Evolutionary conservation across 1,139 yeast species (phyloP).

Genomic region (Hemisphaericaspora lyxosophila): DNA sequence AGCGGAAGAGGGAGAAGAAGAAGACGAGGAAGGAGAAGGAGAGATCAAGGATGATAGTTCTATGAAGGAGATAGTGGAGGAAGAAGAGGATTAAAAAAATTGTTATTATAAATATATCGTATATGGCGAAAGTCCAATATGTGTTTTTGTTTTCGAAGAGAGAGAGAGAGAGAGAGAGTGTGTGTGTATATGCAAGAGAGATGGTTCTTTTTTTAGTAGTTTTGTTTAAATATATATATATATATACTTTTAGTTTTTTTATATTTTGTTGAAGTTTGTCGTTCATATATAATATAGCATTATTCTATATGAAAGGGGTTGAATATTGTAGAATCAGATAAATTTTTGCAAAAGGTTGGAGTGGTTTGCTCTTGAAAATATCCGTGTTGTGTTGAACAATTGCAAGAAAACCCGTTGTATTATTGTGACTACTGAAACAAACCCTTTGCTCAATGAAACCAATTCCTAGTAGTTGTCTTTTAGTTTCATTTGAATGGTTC

Average conservation of each 20-base stretch:
- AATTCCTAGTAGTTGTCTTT: too few species aligned
- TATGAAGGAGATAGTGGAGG: neutral
- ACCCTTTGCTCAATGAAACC: too few species aligned
- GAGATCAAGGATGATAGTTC: neutral
- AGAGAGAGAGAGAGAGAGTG: neutral
- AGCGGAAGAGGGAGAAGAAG: constrained; percentile 1
- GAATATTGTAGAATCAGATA: too few species aligned
- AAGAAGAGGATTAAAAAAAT: neutral
- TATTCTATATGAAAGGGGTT: neutral
- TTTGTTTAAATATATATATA: neutral
- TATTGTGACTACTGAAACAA: too few species aligned
- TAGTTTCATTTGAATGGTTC: too few species aligned
- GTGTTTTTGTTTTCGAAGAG: neutral
- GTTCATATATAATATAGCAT: neutral
- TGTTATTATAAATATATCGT: too few species aligned
- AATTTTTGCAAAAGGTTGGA: too few species aligned
- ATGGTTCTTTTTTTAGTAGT: neutral
- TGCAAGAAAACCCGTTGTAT: too few species aligned
- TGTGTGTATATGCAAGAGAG: too few species aligned
- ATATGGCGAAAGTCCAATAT: neutral
- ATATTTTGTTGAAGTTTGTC: neutral
- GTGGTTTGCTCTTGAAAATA: too few species aligned
- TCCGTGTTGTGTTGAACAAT: too few species aligned
- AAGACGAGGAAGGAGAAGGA: neutral
- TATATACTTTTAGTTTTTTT: neutral